Percentiles rank a stretch among this genome's conserved stretches.
Conservation (phyloP, 2,329 filamentous ascomycete genomes). For the Nemania bipapillata region DNA sequence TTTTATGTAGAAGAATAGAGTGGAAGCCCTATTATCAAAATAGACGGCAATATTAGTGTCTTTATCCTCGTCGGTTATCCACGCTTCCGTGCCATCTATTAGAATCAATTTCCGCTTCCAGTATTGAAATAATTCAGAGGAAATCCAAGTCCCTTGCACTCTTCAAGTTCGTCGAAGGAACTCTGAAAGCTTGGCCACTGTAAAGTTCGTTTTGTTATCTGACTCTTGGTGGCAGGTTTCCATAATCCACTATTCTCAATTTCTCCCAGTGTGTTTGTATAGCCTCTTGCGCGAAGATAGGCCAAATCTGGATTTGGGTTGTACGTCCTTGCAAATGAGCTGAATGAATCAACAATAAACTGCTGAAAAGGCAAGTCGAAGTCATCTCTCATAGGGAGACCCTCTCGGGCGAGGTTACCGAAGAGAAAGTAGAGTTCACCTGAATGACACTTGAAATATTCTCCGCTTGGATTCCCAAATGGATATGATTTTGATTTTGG, state of each 20-base stretch:
- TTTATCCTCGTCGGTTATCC: no score
- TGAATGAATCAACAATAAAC: slow-evolving; percentile 61
- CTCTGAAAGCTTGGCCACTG: slow-evolving; percentile 56
- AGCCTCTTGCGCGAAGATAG: slow-evolving; percentile 59
- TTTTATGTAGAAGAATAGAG: no score
- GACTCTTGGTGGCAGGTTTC: slow-evolving; percentile 52
- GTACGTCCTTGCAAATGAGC: slow-evolving; percentile 61
- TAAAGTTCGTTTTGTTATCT: slow-evolving; percentile 59
- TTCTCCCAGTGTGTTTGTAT: slow-evolving; percentile 47
- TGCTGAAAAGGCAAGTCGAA: slow-evolving; percentile 54
- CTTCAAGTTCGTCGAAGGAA: slow-evolving; percentile 61
- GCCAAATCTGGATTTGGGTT: slow-evolving; percentile 62
- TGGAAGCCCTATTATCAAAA: no score
- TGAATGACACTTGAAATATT: slow-evolving; percentile 67
- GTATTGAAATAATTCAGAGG: slow-evolving; percentile 56
- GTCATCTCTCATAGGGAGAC: slow-evolving; percentile 59
- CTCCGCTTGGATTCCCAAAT: slow-evolving; percentile 40
- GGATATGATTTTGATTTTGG: slow-evolving; percentile 51
- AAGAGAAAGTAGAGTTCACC: slow-evolving; percentile 66
- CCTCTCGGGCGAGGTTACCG: slow-evolving; percentile 59
- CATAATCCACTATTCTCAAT: slow-evolving; percentile 49
- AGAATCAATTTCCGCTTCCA: not conserved
- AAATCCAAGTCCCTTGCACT: slow-evolving; percentile 62
- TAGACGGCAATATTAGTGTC: no score
- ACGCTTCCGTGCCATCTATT: not conserved